A percentile compares a stretch with the other conserved stretches of the same genome.
phyloP scores from a whole-genome alignment of 306 rosid species.

The Vigna reflexopilosa region DNA sequence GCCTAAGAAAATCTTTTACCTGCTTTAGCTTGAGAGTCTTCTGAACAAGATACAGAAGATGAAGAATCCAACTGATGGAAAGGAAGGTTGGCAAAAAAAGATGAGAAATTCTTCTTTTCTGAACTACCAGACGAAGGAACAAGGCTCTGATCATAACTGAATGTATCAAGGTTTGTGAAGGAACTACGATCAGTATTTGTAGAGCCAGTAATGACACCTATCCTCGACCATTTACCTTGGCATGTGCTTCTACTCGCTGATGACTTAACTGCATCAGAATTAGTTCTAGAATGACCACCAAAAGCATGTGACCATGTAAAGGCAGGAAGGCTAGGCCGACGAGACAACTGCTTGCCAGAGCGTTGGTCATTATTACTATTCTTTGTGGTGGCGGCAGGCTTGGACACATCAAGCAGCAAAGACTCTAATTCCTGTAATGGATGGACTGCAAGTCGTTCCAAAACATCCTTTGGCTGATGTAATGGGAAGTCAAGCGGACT shows the following conservation, averaged over 20 bases:
- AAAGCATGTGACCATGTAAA: slow-evolving; percentile 91
- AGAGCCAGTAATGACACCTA: slow-evolving; percentile 57
- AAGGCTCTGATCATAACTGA: slow-evolving; percentile 73
- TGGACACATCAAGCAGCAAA: slow-evolving; percentile 84
- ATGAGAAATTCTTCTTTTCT: slow-evolving; percentile 44
- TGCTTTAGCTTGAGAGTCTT: slow-evolving; percentile 53
- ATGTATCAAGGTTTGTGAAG: slow-evolving; percentile 73
- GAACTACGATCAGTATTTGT: slow-evolving; percentile 47
- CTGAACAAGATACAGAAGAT: slow-evolving; percentile 55
- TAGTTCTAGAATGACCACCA: slow-evolving; percentile 76
- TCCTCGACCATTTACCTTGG: slow-evolving; percentile 86
- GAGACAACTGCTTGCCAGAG: slow-evolving; percentile 72
- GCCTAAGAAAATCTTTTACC: slow-evolving; percentile 54
- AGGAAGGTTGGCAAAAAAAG: slow-evolving; percentile 55
- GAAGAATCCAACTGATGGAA: slow-evolving; percentile 53
- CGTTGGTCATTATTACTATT: slow-evolving; percentile 66
- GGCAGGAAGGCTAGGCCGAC: slow-evolving; percentile 78
- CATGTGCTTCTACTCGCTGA: slow-evolving; percentile 75
- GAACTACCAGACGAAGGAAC: slow-evolving; percentile 74
- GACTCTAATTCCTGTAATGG: slow-evolving; percentile 83
- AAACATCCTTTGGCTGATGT: slow-evolving; percentile 67
- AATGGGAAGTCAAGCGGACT: slow-evolving; percentile 70
- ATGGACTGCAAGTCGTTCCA: slow-evolving; percentile 73
- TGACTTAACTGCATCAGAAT: slow-evolving; percentile 71
- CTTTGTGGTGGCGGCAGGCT: slow-evolving; percentile 61